Percentiles rank a stretch among this genome's conserved stretches.
These are phyloP conservation scores for Otatea glauca DNA, from an alignment of 176 grass and related monocot genomes.

Conservation along the genomic window DNA sequence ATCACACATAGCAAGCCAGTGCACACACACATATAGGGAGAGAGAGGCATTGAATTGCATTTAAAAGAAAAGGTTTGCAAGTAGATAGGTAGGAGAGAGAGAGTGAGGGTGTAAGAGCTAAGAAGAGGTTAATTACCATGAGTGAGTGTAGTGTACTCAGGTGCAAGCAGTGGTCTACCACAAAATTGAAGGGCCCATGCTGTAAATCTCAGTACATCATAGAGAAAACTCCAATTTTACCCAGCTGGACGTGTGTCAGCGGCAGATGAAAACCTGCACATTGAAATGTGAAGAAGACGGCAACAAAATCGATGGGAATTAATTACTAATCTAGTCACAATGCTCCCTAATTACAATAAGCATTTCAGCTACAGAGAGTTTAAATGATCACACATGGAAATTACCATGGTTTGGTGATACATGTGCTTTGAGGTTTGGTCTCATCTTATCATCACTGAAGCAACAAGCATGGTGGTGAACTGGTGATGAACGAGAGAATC, in stretches of 20 bases:
- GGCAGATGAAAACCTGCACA: neutral
- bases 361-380: neutral
- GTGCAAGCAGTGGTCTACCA: neutral
- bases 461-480: neutral
- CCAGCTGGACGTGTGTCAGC: neutral
- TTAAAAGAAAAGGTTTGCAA: neutral
- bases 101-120: neutral
- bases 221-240: neutral
- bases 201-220: neutral
- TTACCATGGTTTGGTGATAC: neutral
- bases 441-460: neutral
- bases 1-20: neutral
- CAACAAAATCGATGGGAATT: neutral
- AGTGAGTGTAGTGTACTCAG: neutral
- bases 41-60: slow-evolving; percentile 29
- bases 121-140: neutral
- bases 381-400: neutral
- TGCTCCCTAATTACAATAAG: neutral
- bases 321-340: neutral
- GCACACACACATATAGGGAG: neutral
- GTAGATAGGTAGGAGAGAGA: neutral
- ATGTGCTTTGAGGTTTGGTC: neutral
- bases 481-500: neutral
- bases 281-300: neutral
- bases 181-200: neutral